Evolutionary conservation across 345 rosid species (phyloP).

Genomic region (Cardamine resedifolia): DNA sequence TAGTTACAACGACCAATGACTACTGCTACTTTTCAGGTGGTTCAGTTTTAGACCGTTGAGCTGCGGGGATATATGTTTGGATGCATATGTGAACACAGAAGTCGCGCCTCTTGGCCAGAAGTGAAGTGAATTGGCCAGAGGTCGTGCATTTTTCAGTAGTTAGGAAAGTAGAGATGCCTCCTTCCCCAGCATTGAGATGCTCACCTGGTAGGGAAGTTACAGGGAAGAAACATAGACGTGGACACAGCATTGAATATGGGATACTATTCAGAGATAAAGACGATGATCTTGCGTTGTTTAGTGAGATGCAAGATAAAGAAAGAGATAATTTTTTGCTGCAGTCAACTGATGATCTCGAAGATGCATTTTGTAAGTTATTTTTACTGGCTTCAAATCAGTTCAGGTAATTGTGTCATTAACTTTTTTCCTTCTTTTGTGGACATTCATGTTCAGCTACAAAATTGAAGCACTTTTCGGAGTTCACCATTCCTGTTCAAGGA

Average conservation of each 20-base stretch:
- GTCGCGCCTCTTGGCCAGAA: slow-evolving; percentile 24
- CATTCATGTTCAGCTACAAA: slow-evolving; percentile 60
- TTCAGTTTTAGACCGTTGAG: slow-evolving; percentile 12
- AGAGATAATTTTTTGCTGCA: slow-evolving; percentile 82
- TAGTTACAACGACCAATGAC: background rate
- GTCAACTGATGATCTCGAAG: slow-evolving; percentile 76
- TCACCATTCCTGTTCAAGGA: slow-evolving; percentile 76
- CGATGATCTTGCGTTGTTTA: slow-evolving; percentile 87
- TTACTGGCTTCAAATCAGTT: slow-evolving; percentile 3
- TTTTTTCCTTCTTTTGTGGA: slow-evolving; percentile 19
- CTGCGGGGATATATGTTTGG: slow-evolving; percentile 17
- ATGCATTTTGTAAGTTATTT: slow-evolving; percentile 66
- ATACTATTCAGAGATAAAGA: slow-evolving; percentile 65
- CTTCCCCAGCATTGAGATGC: slow-evolving; percentile 77
- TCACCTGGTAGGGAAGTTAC: slow-evolving; percentile 73
- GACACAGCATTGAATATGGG: slow-evolving; percentile 72
- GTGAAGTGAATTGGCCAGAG: slow-evolving; percentile 10
- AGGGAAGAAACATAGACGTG: slow-evolving; percentile 65
- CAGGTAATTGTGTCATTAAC: slow-evolving; percentile 1
- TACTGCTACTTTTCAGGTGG: slow-evolving; percentile 26
- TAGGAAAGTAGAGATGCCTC: slow-evolving; percentile 63
- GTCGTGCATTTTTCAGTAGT: slow-evolving; percentile 6
- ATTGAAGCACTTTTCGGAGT: slow-evolving; percentile 77
- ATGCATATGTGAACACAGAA: slow-evolving; percentile 19
- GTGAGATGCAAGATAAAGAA: slow-evolving; percentile 85